phyloP scores from a whole-genome alignment of 495 filamentous ascomycete genomes.

The Aspergillus funiculosus region DNA sequence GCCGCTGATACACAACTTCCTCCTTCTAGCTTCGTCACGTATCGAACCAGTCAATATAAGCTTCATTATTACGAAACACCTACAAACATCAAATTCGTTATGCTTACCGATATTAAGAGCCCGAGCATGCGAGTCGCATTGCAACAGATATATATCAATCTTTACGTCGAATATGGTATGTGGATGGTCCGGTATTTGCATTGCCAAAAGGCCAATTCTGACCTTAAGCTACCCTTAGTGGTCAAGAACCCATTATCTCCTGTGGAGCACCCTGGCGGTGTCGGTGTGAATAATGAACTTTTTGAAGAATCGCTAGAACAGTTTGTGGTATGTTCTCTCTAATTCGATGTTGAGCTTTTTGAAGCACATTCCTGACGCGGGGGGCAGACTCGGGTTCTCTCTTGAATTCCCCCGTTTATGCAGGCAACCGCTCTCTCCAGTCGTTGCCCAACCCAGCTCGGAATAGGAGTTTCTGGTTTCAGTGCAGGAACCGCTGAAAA shows the following conservation, averaged over 20 bases:
- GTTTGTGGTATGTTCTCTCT: conserved; percentile 55
- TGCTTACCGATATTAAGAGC: conserved; percentile 87
- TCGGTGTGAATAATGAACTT: conserved; percentile 87
- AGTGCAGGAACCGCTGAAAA: no score
- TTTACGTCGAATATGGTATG: conserved; percentile 91
- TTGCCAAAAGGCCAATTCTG: background rate
- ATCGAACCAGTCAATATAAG: conserved; percentile 89
- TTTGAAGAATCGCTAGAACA: conserved; percentile 90
- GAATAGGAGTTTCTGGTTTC: no score
- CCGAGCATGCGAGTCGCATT: conserved; percentile 86
- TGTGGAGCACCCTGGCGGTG: conserved; percentile 78
- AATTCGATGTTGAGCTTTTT: conserved; percentile 11
- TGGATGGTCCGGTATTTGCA: background rate
- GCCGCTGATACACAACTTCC: background rate
- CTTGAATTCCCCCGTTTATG: conserved; percentile 13
- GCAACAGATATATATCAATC: conserved; percentile 97
- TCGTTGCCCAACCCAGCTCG: no score
- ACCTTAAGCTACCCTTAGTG: conserved; percentile 47
- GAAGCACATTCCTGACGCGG: conserved; percentile 28
- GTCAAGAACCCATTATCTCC: conserved; percentile 93
- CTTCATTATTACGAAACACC: conserved; percentile 98
- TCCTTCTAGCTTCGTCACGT: conserved; percentile 70
- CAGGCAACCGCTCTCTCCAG: no score
- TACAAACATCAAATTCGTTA: conserved; percentile 89
- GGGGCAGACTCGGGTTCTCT: conserved; percentile 34